Evolutionary conservation across 352 stramenopile genomes (phyloP), one percentile per base, ranked within the genome.

Genomic region (Phytopythium chamaehyphon): DNA sequence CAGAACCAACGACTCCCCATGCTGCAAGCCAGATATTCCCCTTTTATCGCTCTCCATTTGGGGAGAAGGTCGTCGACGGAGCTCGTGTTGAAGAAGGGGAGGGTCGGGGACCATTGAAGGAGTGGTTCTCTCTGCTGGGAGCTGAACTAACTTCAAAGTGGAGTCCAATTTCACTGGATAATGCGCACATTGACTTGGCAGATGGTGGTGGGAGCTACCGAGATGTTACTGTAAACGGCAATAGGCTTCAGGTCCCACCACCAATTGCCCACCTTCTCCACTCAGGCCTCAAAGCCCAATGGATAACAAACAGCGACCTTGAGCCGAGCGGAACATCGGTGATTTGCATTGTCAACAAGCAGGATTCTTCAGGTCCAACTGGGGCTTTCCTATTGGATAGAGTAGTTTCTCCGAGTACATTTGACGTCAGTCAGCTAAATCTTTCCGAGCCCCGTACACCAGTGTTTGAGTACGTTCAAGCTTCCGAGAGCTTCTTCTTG

Each of bases 61-160:
- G 81, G 11, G 80, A 89, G 54, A 90, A 88, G 33, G 16, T 76
- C 11, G 76, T 90, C 6, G 61, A 86, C 47, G 69, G 67, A 6
- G 46, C 72, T 14, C 60, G 46, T 14, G 77, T 91, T 6, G 81
- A 91, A 64, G 81, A 91, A 72, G 77, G 81, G 31, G 80, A 90
- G 71, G 80, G 80, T 10, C 83, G 76, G 49, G 80, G 77, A 1
- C 80, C 80, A 9, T 40, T 91, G 12, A 91, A 88, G 43, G 81
- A 91, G 58, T 91, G 81, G 81, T 80, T 87, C 51, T 48, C 53
- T 9, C 50, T 91, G 0, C 40, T 91, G 1, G 62, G 65, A 12
- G 40, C 15, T 2, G 61, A 75, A 6, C 47, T 88, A 38, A 40
- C 53, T 4, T 68, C 73, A 19, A 84, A 76, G 47, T 88, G 76